These are phyloP conservation scores for Backusella parvicylindrica DNA, from an alignment of 192 early-diverging fungal species.

Conservation along the genomic window DNA sequence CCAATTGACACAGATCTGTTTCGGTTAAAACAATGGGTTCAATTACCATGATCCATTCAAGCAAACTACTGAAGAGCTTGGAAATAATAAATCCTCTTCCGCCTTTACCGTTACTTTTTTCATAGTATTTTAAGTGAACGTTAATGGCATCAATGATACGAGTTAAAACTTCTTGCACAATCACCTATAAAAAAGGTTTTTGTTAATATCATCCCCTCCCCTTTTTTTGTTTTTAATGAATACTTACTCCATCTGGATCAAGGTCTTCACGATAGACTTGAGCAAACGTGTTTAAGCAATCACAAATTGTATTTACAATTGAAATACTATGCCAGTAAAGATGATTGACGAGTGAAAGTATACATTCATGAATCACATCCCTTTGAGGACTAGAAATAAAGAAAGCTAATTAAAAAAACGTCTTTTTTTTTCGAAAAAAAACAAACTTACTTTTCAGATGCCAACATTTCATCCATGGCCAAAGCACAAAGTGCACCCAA, in stretches of 20 bases:
- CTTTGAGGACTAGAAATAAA: constrained; percentile 31
- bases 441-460: constrained; percentile 17
- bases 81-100: constrained; percentile 55
- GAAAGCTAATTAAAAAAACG: neutral
- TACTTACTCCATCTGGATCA: constrained; percentile 53
- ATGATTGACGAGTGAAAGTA: constrained; percentile 63
- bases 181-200: constrained; percentile 24
- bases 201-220: neutral
- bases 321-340: constrained; percentile 57
- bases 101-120: constrained; percentile 25
- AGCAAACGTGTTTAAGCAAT: constrained; percentile 61
- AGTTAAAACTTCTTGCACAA: constrained; percentile 57
- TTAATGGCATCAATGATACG: constrained; percentile 65
- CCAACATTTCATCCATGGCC: constrained; percentile 34
- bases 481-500: constrained; percentile 30
- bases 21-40: constrained; percentile 56
- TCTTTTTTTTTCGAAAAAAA: neutral
- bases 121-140: constrained; percentile 59
- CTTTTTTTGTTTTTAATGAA: neutral
- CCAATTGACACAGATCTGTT: constrained; percentile 57
- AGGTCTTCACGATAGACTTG: constrained; percentile 48
- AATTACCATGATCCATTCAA: constrained; percentile 75
- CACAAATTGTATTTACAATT: constrained; percentile 59
- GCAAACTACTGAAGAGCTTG: constrained; percentile 62
- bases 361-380: constrained; percentile 52